Base-by-base conservation (phyloP, 495 filamentous ascomycete genomes). In the Talaromyces nanjingensis region DNA sequence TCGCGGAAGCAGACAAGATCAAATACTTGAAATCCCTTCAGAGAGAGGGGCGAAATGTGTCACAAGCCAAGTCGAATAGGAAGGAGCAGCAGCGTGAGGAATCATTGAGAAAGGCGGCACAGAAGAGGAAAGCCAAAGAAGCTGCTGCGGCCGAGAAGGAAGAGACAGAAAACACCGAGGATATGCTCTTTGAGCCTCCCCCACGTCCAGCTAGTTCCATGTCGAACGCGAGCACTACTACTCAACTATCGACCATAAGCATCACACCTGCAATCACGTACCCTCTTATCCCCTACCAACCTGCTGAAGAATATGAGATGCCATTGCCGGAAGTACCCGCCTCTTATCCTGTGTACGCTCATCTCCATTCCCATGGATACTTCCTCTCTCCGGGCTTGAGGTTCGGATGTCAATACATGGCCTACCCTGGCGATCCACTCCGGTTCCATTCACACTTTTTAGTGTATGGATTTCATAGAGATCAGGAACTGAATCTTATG, bases 361-460 rank as follows among this genome's bases (percentile, higher is more conserved):
- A 94, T 70, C 82, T 98, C 20, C 92, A 97, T 68, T 76, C 81
- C 7, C 76, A 83, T 14, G 88, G 87, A 39, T 98, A 97, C 73
- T 98, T 89, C 76, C 83, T 96, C 45, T 89, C 89, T 49, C 96
- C 94, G 1, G 94, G 96, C 8, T 80, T 98, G 31, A 90, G 94
- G 27, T 98, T 98, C 69, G 94, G 94, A 34, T 96, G 92, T 69
- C 87, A 96, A 70, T 97, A 91, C 76, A 88, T 90, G 63, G 92
- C 93, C 1, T 98, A 98, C 70, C 94, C 94, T 0, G 96, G 96
- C 34, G 94, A 98, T 74, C 91, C 94, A 0, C 77, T 98, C 29
- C 89, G 96, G 9, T 98, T 93, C 75, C 94, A 98, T 73, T 91
- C 89, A 37, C 94, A 98, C 73, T 98, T 97, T 71, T 75, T 96